Conservation (phyloP, 176 grass and related monocot species). For the Zea luxurians region DNA sequence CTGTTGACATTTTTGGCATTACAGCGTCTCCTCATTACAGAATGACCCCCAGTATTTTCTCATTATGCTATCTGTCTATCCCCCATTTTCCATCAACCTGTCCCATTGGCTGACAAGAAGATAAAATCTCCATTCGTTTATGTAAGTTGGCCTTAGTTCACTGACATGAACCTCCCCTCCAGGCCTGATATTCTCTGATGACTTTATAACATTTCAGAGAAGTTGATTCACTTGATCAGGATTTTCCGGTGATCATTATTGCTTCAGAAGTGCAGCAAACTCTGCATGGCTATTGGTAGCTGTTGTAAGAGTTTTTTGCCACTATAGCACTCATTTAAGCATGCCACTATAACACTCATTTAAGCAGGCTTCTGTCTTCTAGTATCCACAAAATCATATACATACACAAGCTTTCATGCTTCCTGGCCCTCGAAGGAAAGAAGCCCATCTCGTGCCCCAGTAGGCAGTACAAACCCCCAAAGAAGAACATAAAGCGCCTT, state of each 20-base stretch:
- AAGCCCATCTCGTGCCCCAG: background rate
- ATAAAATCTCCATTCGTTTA: background rate
- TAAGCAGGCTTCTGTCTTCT: background rate
- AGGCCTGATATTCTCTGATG: constrained; percentile 47
- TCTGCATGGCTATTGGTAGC: constrained; percentile 59
- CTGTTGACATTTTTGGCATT: background rate
- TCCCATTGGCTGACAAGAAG: constrained; percentile 14
- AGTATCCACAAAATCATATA: background rate
- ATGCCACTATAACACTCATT: no score
- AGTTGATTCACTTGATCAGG: constrained; percentile 64
- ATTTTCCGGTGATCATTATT: constrained; percentile 48
- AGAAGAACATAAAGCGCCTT: background rate
- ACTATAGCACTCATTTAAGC: background rate
- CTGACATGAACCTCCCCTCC: constrained; percentile 59
- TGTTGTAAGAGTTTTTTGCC: constrained; percentile 44
- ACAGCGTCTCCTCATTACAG: constrained; percentile 58
- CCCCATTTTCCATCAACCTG: constrained; percentile 67
- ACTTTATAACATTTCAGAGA: constrained; percentile 68
- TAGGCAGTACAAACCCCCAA: background rate
- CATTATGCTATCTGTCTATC: constrained; percentile 45
- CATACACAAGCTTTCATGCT: background rate
- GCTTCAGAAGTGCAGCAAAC: constrained; percentile 63
- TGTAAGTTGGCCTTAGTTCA: background rate
- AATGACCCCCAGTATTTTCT: constrained; percentile 42
- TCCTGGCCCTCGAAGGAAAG: background rate